Percentiles rank a stretch among this genome's conserved stretches.
Conservation (phyloP, 306 rosid species). For the Mucuna pruriens region DNA sequence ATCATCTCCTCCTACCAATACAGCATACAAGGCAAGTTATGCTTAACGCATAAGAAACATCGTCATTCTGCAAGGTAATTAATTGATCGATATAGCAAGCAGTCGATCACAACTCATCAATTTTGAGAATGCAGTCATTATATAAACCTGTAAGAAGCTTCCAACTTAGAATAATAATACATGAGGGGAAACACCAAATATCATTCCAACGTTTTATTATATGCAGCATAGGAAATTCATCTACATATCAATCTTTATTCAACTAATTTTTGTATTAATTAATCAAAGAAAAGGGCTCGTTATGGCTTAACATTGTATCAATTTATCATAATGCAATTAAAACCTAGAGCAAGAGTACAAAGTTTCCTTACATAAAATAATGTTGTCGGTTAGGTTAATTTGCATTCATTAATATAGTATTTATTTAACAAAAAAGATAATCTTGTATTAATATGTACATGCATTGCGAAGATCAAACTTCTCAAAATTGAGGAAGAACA, state of each 20-base stretch:
- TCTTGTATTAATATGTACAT: no score
- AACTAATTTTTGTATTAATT: neutral
- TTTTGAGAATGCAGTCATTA: neutral
- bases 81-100: neutral
- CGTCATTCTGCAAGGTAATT: neutral
- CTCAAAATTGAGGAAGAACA: no score
- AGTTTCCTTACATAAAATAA: no score
- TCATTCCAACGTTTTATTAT: neutral
- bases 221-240: neutral
- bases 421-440: no score
- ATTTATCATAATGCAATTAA: neutral
- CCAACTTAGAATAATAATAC: no score
- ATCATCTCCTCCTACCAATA: conserved; percentile 25
- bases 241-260: neutral
- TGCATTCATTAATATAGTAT: no score
- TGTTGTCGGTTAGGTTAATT: no score
- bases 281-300: neutral
- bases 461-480: no score
- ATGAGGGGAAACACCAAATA: neutral
- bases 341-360: no score
- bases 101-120: neutral
- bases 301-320: neutral
- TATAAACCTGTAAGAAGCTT: no score
- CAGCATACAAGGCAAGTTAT: conserved; percentile 39
- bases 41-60: conserved; percentile 73